A percentile compares a stretch with the other conserved stretches of the same genome.
phyloP scores from a whole-genome alignment of 2,329 filamentous ascomycete species.

The Chaetoscypha palmicola region DNA sequence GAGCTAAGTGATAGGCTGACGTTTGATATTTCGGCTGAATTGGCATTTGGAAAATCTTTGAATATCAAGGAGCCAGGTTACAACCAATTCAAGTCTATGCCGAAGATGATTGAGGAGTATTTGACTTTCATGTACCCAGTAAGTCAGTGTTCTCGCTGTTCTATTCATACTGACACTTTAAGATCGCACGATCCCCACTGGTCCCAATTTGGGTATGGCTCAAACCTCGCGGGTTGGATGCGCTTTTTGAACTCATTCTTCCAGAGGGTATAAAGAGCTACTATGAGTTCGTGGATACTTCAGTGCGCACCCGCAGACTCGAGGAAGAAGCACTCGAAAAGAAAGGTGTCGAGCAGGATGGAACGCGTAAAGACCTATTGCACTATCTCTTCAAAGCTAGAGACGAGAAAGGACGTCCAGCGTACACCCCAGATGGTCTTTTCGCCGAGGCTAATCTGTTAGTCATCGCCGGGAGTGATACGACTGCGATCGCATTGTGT shows the following conservation, averaged over 20 bases:
- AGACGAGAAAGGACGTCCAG: conserved; percentile 54
- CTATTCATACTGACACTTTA: not conserved
- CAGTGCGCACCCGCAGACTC: not conserved
- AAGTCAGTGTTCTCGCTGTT: not conserved
- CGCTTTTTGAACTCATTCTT: not conserved
- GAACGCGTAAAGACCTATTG: conserved; percentile 60
- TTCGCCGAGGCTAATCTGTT: conserved; percentile 6
- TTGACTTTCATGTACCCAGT: conserved; percentile 4
- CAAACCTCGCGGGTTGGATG: conserved; percentile 5
- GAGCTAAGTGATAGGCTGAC: not conserved
- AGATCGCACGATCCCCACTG: not conserved
- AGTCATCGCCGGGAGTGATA: conserved; percentile 21
- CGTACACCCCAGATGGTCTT: conserved; percentile 27
- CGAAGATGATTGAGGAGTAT: conserved; percentile 4
- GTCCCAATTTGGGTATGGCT: not conserved
- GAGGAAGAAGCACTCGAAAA: not conserved
- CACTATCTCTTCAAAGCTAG: conserved; percentile 65
- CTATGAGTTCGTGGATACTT: not conserved
- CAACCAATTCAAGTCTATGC: conserved; percentile 1
- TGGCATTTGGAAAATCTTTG: conserved; percentile 4
- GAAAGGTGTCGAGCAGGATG: conserved; percentile 34
- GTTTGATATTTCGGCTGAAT: conserved; percentile 7
- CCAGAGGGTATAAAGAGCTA: not conserved
- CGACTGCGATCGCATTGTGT: conserved; percentile 28
- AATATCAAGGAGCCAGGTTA: not conserved